A percentile compares a stretch with the other conserved stretches of the same genome.
Evolutionary conservation across 2,329 filamentous ascomycete genomes (phyloP).

Genomic region (Monosporascus sp.): DNA sequence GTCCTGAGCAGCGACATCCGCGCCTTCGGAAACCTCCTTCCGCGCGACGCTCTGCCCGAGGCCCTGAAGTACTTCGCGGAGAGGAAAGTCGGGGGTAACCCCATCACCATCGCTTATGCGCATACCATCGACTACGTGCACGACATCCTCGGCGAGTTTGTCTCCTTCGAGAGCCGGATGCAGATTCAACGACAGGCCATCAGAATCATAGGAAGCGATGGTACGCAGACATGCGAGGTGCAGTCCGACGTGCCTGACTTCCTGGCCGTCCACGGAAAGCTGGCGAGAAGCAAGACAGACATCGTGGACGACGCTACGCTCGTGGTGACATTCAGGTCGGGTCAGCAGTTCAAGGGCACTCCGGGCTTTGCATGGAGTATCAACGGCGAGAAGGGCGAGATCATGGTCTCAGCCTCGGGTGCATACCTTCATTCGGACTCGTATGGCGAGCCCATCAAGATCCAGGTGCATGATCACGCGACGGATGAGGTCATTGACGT

Average conservation of each 20-base stretch:
- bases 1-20: slow-evolving; percentile 45
- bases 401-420: slow-evolving; percentile 31
- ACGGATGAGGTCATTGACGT: slow-evolving; percentile 38
- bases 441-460: slow-evolving; percentile 34
- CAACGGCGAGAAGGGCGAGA: slow-evolving; percentile 45
- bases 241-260: slow-evolving; percentile 40
- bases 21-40: slow-evolving; percentile 30
- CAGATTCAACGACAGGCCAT: slow-evolving; percentile 39
- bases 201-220: slow-evolving; percentile 26
- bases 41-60: slow-evolving; percentile 25
- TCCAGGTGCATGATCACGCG: slow-evolving; percentile 46
- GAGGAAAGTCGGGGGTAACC: slow-evolving; percentile 29
- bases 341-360: slow-evolving; percentile 42
- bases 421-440: slow-evolving; percentile 23
- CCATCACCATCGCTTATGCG: slow-evolving; percentile 16
- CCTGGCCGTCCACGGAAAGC: slow-evolving; percentile 31
- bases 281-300: slow-evolving; percentile 21
- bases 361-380: slow-evolving; percentile 44
- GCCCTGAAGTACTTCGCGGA: slow-evolving; percentile 43
- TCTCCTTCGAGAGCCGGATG: slow-evolving; percentile 31
- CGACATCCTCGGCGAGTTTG: slow-evolving; percentile 39
- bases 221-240: slow-evolving; percentile 26
- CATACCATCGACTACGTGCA: slow-evolving; percentile 39
- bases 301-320: slow-evolving; percentile 32
- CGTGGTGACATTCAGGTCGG: slow-evolving; percentile 39